Conservation (phyloP, 768 basidiomycete genomes). For the Lactarius hengduanensis region DNA sequence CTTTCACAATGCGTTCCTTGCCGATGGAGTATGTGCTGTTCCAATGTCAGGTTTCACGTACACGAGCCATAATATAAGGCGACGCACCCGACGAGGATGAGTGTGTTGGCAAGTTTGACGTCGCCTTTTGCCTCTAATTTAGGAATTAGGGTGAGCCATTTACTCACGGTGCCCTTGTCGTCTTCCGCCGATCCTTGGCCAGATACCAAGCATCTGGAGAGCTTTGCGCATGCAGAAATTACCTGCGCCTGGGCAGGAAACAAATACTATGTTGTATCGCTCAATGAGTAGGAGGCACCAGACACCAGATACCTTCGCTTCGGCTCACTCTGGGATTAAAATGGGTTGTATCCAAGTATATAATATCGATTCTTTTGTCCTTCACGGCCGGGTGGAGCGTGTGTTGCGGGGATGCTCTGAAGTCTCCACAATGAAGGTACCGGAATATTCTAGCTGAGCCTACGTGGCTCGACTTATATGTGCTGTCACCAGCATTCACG, state of each 20-base stretch:
- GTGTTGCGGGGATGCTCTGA: conserved; percentile 85
- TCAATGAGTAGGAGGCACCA: conserved; percentile 1
- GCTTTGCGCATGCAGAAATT: conserved; percentile 85
- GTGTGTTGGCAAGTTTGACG: conserved; percentile 40
- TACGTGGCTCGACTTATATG: conserved; percentile 65
- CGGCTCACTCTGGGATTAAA: conserved; percentile 69
- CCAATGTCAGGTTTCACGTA: background rate
- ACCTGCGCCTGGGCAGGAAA: conserved; percentile 97
- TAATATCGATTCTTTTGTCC: conserved; percentile 77
- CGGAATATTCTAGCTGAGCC: conserved; percentile 71
- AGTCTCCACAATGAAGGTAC: conserved; percentile 95
- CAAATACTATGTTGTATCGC: conserved; percentile 56
- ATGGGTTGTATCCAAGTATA: conserved; percentile 97
- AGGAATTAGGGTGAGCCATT: conserved; percentile 45
- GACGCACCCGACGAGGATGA: conserved; percentile 73
- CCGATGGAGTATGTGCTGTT: conserved; percentile 92
- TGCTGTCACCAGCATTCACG: conserved; percentile 80
- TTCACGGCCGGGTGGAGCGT: conserved; percentile 80
- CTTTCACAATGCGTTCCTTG: conserved; percentile 97
- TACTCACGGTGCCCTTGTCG: conserved; percentile 43
- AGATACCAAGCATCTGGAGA: conserved; percentile 58
- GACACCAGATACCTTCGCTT: background rate
- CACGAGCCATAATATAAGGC: background rate
- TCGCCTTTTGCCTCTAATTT: conserved; percentile 38
- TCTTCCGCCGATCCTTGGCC: conserved; percentile 39